These are phyloP conservation scores for Gymnopilus junonius DNA, from an alignment of 768 basidiomycete species.

Conservation along the genomic window DNA sequence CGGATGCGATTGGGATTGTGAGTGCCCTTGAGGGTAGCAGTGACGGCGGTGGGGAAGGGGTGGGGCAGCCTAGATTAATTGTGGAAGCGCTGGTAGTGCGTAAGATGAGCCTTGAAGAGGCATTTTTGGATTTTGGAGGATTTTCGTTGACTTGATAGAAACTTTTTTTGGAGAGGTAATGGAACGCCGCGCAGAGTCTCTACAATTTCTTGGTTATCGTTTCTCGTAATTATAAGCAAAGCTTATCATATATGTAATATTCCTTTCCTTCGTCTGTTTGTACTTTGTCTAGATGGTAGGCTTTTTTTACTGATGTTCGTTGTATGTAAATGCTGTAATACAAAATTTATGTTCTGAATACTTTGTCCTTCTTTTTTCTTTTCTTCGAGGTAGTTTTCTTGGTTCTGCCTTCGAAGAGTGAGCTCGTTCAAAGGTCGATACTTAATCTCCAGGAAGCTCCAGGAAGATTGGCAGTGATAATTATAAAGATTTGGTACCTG, in stretches of 20 bases:
- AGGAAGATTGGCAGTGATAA: no score
- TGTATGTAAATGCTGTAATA: background rate
- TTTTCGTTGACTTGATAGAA: slow-evolving; percentile 45
- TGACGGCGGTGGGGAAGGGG: slow-evolving; percentile 1
- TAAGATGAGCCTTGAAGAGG: slow-evolving; percentile 78
- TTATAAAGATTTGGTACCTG: no score
- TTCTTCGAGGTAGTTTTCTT: no score
- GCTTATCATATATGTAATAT: background rate
- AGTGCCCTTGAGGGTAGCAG: slow-evolving; percentile 15
- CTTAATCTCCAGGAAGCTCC: no score
- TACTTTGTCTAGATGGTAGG: background rate
- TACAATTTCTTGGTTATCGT: background rate
- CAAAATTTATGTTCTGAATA: no score
- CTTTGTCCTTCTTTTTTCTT: background rate
- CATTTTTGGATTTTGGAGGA: slow-evolving; percentile 74
- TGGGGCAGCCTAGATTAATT: slow-evolving; percentile 59
- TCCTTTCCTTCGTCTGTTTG: background rate
- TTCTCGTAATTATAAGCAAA: background rate
- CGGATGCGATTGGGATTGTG: slow-evolving; percentile 26
- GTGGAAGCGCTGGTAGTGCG: slow-evolving; percentile 83
- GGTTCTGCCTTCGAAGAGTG: no score
- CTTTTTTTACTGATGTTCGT: background rate
- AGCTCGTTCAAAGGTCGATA: no score
- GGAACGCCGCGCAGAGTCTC: background rate
- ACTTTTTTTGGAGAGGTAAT: background rate